phyloP scores from a whole-genome alignment of 306 rosid genomes.

The Luffa aegyptiaca region DNA sequence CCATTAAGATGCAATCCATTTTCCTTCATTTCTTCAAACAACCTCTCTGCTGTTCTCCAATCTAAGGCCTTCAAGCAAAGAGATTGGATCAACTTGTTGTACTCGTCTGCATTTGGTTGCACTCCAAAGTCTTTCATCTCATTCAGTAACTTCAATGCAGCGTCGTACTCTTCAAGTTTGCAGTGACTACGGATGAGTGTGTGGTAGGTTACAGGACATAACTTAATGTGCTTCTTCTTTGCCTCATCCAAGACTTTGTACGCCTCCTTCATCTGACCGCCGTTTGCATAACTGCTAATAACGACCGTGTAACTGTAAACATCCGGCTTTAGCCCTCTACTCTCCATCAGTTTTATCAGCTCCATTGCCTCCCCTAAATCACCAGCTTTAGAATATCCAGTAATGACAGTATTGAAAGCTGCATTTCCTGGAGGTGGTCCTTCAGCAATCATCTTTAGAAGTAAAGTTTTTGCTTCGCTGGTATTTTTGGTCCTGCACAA shows the following conservation, averaged over 20 bases:
- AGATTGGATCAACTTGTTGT: conserved; percentile 73
- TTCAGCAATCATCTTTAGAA: conserved; percentile 47
- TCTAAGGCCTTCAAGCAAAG: conserved; percentile 73
- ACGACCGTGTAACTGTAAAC: conserved; percentile 59
- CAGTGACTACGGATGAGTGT: conserved; percentile 67
- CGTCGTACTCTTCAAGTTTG: conserved; percentile 60
- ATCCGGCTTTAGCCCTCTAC: conserved; percentile 81
- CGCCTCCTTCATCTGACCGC: conserved; percentile 81
- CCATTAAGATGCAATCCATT: conserved; percentile 62
- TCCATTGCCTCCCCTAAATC: conserved; percentile 51
- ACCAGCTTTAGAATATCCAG: conserved; percentile 44
- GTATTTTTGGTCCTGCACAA: conserved; percentile 56
- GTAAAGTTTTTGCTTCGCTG: conserved; percentile 44
- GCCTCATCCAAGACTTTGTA: conserved; percentile 46
- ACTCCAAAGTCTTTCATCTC: conserved; percentile 78
- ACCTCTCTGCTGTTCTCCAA: conserved; percentile 68
- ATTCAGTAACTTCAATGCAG: conserved; percentile 48
- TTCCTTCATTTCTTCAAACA: conserved; percentile 66
- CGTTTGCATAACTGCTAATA: conserved; percentile 58
- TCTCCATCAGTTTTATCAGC: conserved; percentile 49
- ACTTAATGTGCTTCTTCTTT: conserved; percentile 48
- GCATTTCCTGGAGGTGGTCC: conserved; percentile 86
- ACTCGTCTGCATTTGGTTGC: conserved; percentile 44
- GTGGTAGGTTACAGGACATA: conserved; percentile 59
- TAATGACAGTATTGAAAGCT: conserved; percentile 56